Percentiles rank a stretch among this genome's conserved stretches.
phyloP scores from a whole-genome alignment of 164 flowering plant genomes.

The Malania oleifera region DNA sequence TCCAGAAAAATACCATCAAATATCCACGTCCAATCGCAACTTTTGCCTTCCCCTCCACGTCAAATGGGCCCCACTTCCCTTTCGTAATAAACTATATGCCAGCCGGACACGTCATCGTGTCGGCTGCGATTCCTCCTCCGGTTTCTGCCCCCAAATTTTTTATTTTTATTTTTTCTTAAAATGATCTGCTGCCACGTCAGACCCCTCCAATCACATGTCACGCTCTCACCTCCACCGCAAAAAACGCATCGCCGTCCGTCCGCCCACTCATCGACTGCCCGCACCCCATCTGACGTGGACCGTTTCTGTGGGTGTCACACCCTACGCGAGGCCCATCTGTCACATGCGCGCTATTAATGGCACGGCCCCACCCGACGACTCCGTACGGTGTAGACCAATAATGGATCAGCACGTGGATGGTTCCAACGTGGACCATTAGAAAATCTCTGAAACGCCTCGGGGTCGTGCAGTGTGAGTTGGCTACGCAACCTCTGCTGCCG shows the following conservation, averaged over 20 bases:
- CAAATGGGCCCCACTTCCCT: slow-evolving; percentile 24
- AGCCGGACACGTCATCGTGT: slow-evolving; percentile 30
- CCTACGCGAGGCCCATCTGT: slow-evolving; percentile 15
- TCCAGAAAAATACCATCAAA: too few species aligned
- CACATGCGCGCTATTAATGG: slow-evolving; percentile 7
- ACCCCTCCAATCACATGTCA: slow-evolving; percentile 19
- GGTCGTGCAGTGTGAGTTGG: slow-evolving; percentile 17
- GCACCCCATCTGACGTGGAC: slow-evolving; percentile 15
- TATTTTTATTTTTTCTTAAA: too few species aligned
- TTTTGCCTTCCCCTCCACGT: slow-evolving; percentile 21
- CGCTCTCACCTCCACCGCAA: slow-evolving; percentile 10
- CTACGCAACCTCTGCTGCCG: slow-evolving; percentile 17
- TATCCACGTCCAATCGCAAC: slow-evolving; percentile 19
- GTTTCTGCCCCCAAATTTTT: too few species aligned
- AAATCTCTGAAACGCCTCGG: slow-evolving; percentile 7
- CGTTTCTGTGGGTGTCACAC: slow-evolving; percentile 11
- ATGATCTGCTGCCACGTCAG: slow-evolving; percentile 22
- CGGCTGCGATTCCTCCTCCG: slow-evolving; percentile 12
- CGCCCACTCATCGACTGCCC: slow-evolving; percentile 14
- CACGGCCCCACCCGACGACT: too few species aligned
- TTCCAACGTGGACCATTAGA: slow-evolving; percentile 19
- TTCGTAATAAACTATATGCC: slow-evolving; percentile 16
- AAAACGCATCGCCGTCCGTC: slow-evolving; percentile 17
- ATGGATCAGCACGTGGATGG: slow-evolving; percentile 9
- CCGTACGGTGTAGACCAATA: background rate